Evolutionary conservation across 495 filamentous ascomycete genomes (phyloP).

Genomic region (Lepraria neglecta): DNA sequence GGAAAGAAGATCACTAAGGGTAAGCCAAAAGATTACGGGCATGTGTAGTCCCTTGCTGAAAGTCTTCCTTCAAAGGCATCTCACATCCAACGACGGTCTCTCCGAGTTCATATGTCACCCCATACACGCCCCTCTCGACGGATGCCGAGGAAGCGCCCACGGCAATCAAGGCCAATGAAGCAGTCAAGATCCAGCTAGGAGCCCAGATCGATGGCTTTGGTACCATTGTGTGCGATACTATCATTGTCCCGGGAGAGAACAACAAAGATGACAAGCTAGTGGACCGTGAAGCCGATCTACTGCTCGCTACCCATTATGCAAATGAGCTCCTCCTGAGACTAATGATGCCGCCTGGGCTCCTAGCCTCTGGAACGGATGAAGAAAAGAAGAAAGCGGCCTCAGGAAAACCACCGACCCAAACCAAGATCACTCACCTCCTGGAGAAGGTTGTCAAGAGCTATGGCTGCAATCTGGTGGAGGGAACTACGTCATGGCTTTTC

Average conservation of each 20-base stretch:
- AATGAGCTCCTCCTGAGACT: constrained; percentile 90
- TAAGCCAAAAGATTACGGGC: constrained; percentile 27
- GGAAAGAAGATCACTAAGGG: constrained; percentile 95
- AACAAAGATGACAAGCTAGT: constrained; percentile 52
- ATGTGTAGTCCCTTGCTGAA: neutral
- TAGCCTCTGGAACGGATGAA: constrained; percentile 79
- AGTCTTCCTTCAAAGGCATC: constrained; percentile 52
- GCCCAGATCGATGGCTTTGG: constrained; percentile 98
- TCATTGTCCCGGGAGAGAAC: constrained; percentile 60
- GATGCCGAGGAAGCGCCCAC: constrained; percentile 77
- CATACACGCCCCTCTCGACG: constrained; percentile 84
- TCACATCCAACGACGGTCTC: constrained; percentile 94
- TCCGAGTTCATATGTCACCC: constrained; percentile 87
- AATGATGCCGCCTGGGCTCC: constrained; percentile 79
- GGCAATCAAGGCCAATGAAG: constrained; percentile 72
- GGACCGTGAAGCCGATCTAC: constrained; percentile 74
- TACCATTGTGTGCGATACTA: constrained; percentile 90
- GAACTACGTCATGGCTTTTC: constrained; percentile 93
- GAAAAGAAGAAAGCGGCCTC: constrained; percentile 88
- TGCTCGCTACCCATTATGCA: constrained; percentile 87
- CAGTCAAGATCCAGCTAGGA: constrained; percentile 93
- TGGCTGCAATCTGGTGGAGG: constrained; percentile 90
- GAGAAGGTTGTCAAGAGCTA: constrained; percentile 90
- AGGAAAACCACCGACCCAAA: constrained; percentile 70
- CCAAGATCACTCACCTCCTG: constrained; percentile 74